phyloP scores from a whole-genome alignment of 495 filamentous ascomycete genomes.

The Achaetomiella virescens region DNA sequence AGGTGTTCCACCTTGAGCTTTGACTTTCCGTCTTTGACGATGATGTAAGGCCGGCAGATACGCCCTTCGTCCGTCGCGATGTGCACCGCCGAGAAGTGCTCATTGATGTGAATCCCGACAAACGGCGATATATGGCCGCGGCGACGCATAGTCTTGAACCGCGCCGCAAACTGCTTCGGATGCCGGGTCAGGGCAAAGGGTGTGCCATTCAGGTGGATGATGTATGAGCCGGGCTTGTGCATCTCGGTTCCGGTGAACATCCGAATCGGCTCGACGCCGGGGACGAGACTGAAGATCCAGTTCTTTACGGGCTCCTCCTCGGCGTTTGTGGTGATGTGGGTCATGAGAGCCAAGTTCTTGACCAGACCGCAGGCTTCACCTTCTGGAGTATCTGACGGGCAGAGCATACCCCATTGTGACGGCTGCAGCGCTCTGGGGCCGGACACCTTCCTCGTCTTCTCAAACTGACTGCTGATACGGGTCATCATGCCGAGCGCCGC shows the following conservation, averaged over 20 bases:
- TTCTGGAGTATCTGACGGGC: conserved; percentile 94
- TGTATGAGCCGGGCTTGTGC: conserved; percentile 73
- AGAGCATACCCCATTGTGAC: conserved; percentile 97
- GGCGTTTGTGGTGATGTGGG: conserved; percentile 93
- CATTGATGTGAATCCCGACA: conserved; percentile 90
- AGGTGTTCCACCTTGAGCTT: conserved; percentile 71
- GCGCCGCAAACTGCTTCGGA: conserved; percentile 75
- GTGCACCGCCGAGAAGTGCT: conserved; percentile 83
- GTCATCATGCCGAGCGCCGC: conserved; percentile 99
- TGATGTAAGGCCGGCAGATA: conserved; percentile 89
- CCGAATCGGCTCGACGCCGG: conserved; percentile 46
- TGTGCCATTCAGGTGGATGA: conserved; percentile 93
- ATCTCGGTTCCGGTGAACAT: conserved; percentile 72
- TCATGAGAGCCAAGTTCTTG: conserved; percentile 98
- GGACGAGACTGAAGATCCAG: conserved; percentile 73
- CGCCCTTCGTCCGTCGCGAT: conserved; percentile 95
- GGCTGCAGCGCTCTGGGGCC: conserved; percentile 93
- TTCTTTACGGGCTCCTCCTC: conserved; percentile 82
- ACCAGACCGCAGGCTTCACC: conserved; percentile 96
- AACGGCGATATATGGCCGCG: conserved; percentile 89
- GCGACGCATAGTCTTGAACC: conserved; percentile 76
- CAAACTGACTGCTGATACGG: conserved; percentile 94
- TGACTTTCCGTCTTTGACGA: conserved; percentile 80
- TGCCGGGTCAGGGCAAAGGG: conserved; percentile 75
- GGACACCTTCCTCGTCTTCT: conserved; percentile 93